Base-by-base conservation (phyloP, 208 protist species). In the Crithidia brevicula region DNA sequence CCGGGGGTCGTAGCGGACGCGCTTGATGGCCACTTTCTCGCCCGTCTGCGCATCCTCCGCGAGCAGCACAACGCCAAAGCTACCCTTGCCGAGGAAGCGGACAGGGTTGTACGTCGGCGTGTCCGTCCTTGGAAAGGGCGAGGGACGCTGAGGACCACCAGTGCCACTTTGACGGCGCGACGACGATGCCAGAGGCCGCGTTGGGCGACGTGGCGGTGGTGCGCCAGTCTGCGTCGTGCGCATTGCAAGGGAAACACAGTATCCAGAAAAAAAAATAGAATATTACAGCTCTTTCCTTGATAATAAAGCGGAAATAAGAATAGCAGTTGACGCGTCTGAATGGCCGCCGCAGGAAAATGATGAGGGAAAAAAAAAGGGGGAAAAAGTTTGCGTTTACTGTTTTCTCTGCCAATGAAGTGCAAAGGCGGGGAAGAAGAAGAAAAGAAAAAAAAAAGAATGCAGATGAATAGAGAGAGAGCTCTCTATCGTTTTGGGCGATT, bases 51-150 rank as follows among this genome's bases (percentile, higher is more conserved):
- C 43, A 13, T 86, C 83, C 25, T 74, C 81, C 7, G 97, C 98
- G 31, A 95, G 78, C 22, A 96, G 91, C 10, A 99, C 98, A 13
- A 98, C 93, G 45, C 98, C 98, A 79, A 99, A 99, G 46, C 92
- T 98, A 36, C 98, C 98, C 58, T 96, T 89, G 22, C 98, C 98
- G 61, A 99, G 82, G 47, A 73, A 57, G 22, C 63, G 51, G 18
- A 80, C 34, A 6, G 67, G 64, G 6, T 51, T 47, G 59, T 86
- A 86, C n/a, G 42, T 31, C 6, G 60, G 79, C 7, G 57, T 59
- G 50, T 46, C 38, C n/a, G 33, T 10, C 20, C 47, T 38, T 23
- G 57, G 27, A 3, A 43, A 18, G 23, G 11, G 31, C 15, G 3
- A 4, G 25, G 40, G 36, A 27, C 20, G 10, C 25, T 38, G 13